Evolutionary conservation across 1,284 basidiomycete species (phyloP), one percentile per base, ranked within the genome.

Genomic region (Apiotrichum brassicae): DNA sequence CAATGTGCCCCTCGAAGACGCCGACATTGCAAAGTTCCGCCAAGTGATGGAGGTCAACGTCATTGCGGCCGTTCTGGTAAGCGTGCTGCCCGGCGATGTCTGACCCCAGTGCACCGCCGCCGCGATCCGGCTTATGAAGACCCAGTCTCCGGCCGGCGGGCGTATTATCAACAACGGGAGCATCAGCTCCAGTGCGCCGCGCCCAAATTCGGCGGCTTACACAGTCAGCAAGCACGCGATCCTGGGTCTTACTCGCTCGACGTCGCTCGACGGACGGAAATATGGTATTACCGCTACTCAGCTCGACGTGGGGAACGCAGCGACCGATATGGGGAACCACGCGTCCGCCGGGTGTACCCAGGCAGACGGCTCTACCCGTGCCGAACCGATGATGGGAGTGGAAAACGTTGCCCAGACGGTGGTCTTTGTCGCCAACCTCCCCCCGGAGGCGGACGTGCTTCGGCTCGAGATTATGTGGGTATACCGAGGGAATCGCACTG

Each of bases 131-230:
- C 68, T 82, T 8, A 89, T 88, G 79, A 87, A 86, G 64, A 61
- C 68, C 0, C 86, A 89, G 65, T 28, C 35, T 4, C 86, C 87
- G 2, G 76, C 75, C 51, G 87, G 87, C 58, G 86, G 86, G 75
- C 78, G 85, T 13, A 86, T 91, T 60, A 84, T 89, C 72, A 89
- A 89, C 73, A 88, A 89, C 57, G 86, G 86, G 4, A 86, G 83
- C 33, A 79, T 90, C 48, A 81, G 84, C 1, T 84, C 86, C 0
- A 79, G 84, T 54, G 76, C 81, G 1, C 87, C 87, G 3, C 78
- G 87, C 24, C 85, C 84, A 3, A 49, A 60, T 48, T 53, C 82
- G 0, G 74, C 76, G 4, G 78, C 85, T 0, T 89, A 90, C 66
- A 84, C 85, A 0, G 74, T 81, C 35, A 83, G 84, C 9, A 90